phyloP scores from a whole-genome alignment of 306 rosid genomes.

The Glycyrrhiza uralensis region DNA sequence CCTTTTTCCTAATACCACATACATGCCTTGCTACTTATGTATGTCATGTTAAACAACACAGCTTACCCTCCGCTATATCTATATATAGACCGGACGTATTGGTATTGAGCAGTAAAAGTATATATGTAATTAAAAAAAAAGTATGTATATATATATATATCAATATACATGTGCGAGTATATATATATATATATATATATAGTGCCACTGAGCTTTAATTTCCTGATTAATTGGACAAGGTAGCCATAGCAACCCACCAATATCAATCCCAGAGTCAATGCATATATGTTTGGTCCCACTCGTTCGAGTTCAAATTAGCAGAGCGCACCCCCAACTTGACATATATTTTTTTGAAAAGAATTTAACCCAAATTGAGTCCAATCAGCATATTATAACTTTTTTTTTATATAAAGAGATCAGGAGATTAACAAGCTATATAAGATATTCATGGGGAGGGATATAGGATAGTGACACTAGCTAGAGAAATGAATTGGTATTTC shows the following conservation, averaged over 20 bases:
- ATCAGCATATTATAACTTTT: neutral
- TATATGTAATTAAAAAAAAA: too few relatives aligned
- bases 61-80: conserved; percentile 37
- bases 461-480: conserved; percentile 37
- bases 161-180: neutral
- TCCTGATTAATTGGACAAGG: conserved; percentile 34
- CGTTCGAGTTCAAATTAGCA: conserved; percentile 13
- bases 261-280: conserved; percentile 24
- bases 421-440: conserved; percentile 18
- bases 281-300: conserved; percentile 49
- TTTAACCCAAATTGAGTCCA: conserved; percentile 7
- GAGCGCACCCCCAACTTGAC: neutral
- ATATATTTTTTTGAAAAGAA: conserved; percentile 1
- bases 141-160: too few relatives aligned
- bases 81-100: neutral
- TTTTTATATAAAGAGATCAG: neutral
- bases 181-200: neutral
- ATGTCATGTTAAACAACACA: conserved; percentile 44
- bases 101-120: neutral
- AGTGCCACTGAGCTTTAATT: neutral
- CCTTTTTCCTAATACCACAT: conserved; percentile 49
- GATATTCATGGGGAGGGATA: conserved; percentile 22
- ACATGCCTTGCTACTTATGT: conserved; percentile 60
- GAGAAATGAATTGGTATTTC: conserved; percentile 25
- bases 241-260: conserved; percentile 16